Percentiles rank a stretch among this genome's conserved stretches.
Conservation (phyloP, 2,329 filamentous ascomycete species). For the Exserohilum rostratum region DNA sequence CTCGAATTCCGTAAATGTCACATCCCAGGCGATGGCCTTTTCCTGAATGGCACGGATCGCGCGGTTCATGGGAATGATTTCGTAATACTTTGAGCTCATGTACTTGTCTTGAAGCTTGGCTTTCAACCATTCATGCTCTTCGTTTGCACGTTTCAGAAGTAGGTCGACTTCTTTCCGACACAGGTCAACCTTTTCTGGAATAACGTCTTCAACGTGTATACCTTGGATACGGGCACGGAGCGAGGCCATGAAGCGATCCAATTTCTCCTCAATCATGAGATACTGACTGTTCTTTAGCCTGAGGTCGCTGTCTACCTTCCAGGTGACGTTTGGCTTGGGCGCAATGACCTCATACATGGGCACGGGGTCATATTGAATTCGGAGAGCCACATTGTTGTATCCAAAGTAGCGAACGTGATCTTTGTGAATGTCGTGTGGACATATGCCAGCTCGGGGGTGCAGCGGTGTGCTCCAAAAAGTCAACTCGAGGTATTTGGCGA, state of each 20-base stretch:
- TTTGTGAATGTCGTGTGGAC: slow-evolving; percentile 88
- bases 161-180: slow-evolving; percentile 83
- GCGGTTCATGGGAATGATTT: slow-evolving; percentile 90
- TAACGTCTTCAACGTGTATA: slow-evolving; percentile 89
- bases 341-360: slow-evolving; percentile 94
- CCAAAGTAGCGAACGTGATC: slow-evolving; percentile 95
- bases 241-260: slow-evolving; percentile 85
- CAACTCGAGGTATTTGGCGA: slow-evolving; percentile 96
- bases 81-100: slow-evolving; percentile 93
- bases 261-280: slow-evolving; percentile 76
- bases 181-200: slow-evolving; percentile 82
- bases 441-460: slow-evolving; percentile 74
- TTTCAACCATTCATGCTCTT: slow-evolving; percentile 77
- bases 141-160: slow-evolving; percentile 77
- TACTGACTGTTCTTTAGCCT: slow-evolving; percentile 93
- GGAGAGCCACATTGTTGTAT: slow-evolving; percentile 80
- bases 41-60: slow-evolving; percentile 90
- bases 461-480: slow-evolving; percentile 93
- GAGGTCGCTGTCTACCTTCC: slow-evolving; percentile 96
- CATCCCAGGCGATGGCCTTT: slow-evolving; percentile 92
- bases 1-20: slow-evolving; percentile 87
- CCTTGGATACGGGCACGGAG: slow-evolving; percentile 82
- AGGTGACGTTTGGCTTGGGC: slow-evolving; percentile 85
- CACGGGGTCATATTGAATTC: slow-evolving; percentile 91
- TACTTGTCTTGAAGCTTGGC: slow-evolving; percentile 87